These are phyloP conservation scores for Lecanicillium sp. DNA, from an alignment of 2,329 filamentous ascomycete species.

Conservation along the genomic window DNA sequence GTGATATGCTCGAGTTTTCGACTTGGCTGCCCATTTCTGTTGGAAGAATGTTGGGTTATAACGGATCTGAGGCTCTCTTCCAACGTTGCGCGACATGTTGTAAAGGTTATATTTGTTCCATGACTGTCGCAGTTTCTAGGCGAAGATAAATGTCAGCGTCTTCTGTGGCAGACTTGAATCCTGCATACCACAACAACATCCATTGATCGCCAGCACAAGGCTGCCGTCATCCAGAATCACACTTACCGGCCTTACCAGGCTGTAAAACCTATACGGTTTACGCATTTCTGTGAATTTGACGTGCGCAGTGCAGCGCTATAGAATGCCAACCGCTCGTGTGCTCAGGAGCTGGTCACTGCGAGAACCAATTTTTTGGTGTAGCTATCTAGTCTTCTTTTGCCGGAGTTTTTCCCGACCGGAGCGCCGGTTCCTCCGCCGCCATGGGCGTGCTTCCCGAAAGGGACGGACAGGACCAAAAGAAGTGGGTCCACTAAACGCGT, in stretches of 20 bases:
- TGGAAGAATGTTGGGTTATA: conserved; percentile 73
- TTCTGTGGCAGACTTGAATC: conserved; percentile 6
- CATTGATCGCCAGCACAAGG: no score
- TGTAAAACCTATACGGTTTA: conserved; percentile 54
- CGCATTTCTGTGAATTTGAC: conserved; percentile 37
- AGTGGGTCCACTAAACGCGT: conserved; percentile 17
- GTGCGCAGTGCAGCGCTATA: conserved; percentile 9
- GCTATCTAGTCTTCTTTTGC: conserved; percentile 10
- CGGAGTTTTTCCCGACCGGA: conserved; percentile 20
- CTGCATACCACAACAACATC: neutral
- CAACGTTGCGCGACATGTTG: conserved; percentile 54
- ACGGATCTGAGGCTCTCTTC: conserved; percentile 21
- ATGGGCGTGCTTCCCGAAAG: no score
- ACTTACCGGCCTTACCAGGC: conserved; percentile 57
- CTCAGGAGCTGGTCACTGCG: conserved; percentile 6
- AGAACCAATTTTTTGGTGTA: conserved; percentile 22
- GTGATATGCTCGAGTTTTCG: conserved; percentile 77
- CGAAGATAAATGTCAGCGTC: neutral
- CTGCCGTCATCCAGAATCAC: neutral
- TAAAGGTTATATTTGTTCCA: conserved; percentile 98
- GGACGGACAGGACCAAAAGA: conserved; percentile 1
- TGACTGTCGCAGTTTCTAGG: conserved; percentile 83
- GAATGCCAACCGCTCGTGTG: conserved; percentile 3
- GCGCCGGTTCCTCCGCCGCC: conserved; percentile 10
- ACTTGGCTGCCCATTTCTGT: conserved; percentile 95